Percentiles rank a stretch among this genome's conserved stretches.
phyloP scores from a whole-genome alignment of 1,139 yeast species.

The Chernovozyma sophiae-reginae region DNA sequence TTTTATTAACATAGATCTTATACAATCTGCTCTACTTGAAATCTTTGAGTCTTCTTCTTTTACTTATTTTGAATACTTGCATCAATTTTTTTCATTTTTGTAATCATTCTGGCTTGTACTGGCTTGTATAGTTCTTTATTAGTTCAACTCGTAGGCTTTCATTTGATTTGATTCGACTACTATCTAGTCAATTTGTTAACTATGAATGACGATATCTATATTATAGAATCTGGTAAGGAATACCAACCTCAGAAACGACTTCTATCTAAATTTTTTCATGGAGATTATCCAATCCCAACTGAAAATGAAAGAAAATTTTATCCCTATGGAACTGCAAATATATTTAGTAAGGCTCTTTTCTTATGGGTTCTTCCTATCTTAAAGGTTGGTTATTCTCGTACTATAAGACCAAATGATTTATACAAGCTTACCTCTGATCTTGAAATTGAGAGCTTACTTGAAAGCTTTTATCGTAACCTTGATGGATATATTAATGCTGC shows the following conservation, averaged over 20 bases:
- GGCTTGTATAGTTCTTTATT: too few species aligned
- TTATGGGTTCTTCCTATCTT: conserved; percentile 41
- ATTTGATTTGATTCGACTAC: too few species aligned
- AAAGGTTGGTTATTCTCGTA: conserved; percentile 42
- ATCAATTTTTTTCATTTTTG: too few species aligned
- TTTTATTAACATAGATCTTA: too few species aligned
- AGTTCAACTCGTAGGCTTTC: too few species aligned
- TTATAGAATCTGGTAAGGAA: conserved; percentile 2
- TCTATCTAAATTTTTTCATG: conserved; percentile 3
- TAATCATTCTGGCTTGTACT: too few species aligned
- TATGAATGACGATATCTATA: conserved; percentile 1
- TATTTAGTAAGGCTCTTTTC: conserved; percentile 30
- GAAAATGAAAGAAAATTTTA: conserved; percentile 29
- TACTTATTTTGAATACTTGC: too few species aligned
- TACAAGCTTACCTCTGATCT: conserved; percentile 28
- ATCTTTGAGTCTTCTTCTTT: too few species aligned
- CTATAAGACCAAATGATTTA: conserved; percentile 37
- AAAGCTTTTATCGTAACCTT: conserved; percentile 15
- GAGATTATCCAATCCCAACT: conserved; percentile 19
- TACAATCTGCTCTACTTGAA: too few species aligned
- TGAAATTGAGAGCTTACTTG: conserved; percentile 24
- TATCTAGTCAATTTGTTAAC: too few species aligned
- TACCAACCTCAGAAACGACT: conserved; percentile 6
- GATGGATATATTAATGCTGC: conserved; percentile 11
- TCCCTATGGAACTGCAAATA: conserved; percentile 23